Evolutionary conservation across 2,329 filamentous ascomycete genomes (phyloP).

Genomic region (Ophiocordyceps robertsii): DNA sequence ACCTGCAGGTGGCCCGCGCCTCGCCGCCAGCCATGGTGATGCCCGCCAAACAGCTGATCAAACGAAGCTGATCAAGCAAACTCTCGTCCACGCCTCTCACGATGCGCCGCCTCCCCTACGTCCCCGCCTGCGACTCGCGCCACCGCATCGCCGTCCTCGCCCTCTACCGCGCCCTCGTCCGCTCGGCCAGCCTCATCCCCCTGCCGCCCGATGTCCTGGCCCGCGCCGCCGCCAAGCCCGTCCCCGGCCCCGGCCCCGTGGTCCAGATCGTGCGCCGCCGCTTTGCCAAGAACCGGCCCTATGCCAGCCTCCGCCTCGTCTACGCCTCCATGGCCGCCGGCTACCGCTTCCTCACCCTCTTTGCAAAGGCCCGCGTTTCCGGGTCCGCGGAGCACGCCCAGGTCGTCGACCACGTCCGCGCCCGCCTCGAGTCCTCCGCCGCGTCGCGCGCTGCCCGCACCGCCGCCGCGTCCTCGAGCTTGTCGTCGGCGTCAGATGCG

Average conservation of each 20-base stretch:
- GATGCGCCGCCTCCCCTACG: slow-evolving; percentile 20
- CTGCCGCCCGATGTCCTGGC: slow-evolving; percentile 22
- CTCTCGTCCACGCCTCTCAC: background rate
- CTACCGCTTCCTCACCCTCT: slow-evolving; percentile 42
- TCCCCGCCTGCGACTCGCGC: slow-evolving; percentile 35
- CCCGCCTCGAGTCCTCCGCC: slow-evolving; percentile 9
- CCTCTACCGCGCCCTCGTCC: slow-evolving; percentile 58
- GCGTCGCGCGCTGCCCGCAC: slow-evolving; percentile 5
- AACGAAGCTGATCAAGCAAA: background rate
- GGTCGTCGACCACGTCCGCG: slow-evolving; percentile 26
- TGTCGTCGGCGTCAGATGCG: background rate
- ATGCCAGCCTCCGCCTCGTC: slow-evolving; percentile 46
- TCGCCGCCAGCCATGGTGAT: too few relatives aligned
- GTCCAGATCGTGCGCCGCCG: slow-evolving; percentile 43
- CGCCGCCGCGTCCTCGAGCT: slow-evolving; percentile 5
- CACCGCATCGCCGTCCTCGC: slow-evolving; percentile 49
- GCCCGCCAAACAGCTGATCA: too few relatives aligned
- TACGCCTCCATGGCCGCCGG: slow-evolving; percentile 50
- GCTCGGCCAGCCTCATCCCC: slow-evolving; percentile 37
- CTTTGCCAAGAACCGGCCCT: slow-evolving; percentile 46
- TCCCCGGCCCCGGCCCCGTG: slow-evolving; percentile 10
- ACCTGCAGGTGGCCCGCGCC: too few relatives aligned
- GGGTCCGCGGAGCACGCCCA: slow-evolving; percentile 25
- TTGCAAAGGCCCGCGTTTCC: slow-evolving; percentile 23
- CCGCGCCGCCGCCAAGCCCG: slow-evolving; percentile 16